Evolutionary conservation across 164 flowering plant genomes (phyloP).

Genomic region (Vitis labrusca): DNA sequence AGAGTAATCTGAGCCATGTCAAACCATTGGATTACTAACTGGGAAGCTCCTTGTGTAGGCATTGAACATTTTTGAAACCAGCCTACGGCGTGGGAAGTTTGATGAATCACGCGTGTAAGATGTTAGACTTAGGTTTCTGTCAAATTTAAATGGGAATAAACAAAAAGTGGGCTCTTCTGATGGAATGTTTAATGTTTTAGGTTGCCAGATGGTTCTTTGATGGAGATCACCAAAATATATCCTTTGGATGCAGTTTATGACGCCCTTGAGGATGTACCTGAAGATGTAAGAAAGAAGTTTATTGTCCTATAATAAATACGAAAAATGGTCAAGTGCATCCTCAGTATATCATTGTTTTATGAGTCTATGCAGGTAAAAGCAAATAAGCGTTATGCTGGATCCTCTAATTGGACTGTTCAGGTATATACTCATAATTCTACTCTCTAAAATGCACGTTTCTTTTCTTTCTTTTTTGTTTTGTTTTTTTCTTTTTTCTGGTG

Average conservation of each 20-base stretch:
- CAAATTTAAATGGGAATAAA: neutral
- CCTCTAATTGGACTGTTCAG: constrained; percentile 89
- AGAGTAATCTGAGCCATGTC: neutral
- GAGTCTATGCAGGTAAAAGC: constrained; percentile 66
- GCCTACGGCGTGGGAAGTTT: constrained; percentile 93
- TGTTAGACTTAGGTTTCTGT: constrained; percentile 3
- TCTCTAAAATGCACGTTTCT: neutral
- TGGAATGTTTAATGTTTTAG: constrained; percentile 30
- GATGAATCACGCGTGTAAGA: constrained; percentile 89
- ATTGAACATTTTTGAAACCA: constrained; percentile 86
- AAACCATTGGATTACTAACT: neutral
- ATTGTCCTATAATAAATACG: neutral
- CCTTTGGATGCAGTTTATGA: constrained; percentile 94
- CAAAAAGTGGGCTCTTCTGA: neutral
- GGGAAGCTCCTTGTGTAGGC: constrained; percentile 47
- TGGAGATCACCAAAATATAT: constrained; percentile 89
- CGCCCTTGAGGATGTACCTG: constrained; percentile 88
- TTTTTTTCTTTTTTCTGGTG: neutral
- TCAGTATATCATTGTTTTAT: neutral
- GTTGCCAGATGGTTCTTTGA: constrained; percentile 90
- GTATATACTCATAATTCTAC: constrained; percentile 29
- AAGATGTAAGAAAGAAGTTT: constrained; percentile 61
- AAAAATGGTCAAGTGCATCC: neutral
- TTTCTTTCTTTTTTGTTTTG: neutral
- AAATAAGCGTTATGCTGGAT: constrained; percentile 93